phyloP scores from a whole-genome alignment of 495 filamentous ascomycete species.

The Penicillium parvum region DNA sequence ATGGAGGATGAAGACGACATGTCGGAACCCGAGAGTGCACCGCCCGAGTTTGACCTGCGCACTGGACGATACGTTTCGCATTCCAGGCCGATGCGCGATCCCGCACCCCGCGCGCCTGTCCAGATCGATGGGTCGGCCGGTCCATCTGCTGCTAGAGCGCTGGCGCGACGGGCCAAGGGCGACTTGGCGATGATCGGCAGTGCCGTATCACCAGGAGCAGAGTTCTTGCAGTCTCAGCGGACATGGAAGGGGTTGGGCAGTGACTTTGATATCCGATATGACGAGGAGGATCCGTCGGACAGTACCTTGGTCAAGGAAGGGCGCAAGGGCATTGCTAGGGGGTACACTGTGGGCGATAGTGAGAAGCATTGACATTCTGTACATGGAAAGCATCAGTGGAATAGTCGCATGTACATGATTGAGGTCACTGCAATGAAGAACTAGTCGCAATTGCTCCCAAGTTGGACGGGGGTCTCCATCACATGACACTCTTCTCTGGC shows the following conservation, averaged over 20 bases:
- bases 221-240: constrained; percentile 74
- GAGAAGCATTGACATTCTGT: constrained; percentile 38
- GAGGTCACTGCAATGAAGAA: too few relatives aligned
- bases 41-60: constrained; percentile 88
- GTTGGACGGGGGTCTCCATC: constrained; percentile 12
- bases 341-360: constrained; percentile 70
- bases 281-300: constrained; percentile 49
- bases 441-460: too few relatives aligned
- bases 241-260: constrained; percentile 92
- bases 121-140: constrained; percentile 30
- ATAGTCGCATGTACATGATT: too few relatives aligned
- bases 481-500: constrained; percentile 23
- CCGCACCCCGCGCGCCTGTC: constrained; percentile 30
- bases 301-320: constrained; percentile 71
- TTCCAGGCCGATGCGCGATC: constrained; percentile 69
- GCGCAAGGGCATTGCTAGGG: constrained; percentile 82
- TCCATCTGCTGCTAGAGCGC: constrained; percentile 35
- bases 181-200: constrained; percentile 75
- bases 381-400: not conserved
- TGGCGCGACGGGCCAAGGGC: constrained; percentile 59
- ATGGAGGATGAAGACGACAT: constrained; percentile 37
- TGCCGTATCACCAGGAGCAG: constrained; percentile 82
- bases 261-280: constrained; percentile 70
- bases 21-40: constrained; percentile 62
- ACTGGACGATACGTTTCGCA: constrained; percentile 82